A percentile compares a stretch with the other conserved stretches of the same genome.
Evolutionary conservation across 768 basidiomycete species (phyloP).

Genomic region (Suillus ampliporus): DNA sequence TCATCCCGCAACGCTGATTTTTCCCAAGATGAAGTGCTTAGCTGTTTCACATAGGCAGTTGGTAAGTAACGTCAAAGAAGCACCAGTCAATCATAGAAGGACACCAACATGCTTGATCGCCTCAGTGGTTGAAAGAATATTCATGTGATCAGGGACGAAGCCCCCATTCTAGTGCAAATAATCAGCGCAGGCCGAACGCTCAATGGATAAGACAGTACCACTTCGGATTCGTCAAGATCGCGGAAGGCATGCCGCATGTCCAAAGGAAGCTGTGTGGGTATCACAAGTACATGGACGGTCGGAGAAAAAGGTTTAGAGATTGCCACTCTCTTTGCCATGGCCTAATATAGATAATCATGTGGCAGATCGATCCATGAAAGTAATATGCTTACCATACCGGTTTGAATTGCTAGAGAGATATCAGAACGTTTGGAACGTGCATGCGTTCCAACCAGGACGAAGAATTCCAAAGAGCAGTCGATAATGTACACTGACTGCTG

Average conservation of each 20-base stretch:
- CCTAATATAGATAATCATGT: conserved; percentile 41
- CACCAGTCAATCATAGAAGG: not conserved
- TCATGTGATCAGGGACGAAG: conserved; percentile 75
- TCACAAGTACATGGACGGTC: conserved; percentile 71
- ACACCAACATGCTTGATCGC: conserved; percentile 63
- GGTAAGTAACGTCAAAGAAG: not conserved
- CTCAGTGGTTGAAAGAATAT: conserved; percentile 62
- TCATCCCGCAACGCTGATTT: conserved; percentile 50
- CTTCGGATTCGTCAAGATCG: conserved; percentile 63
- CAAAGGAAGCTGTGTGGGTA: conserved; percentile 76
- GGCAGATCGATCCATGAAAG: not conserved
- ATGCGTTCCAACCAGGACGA: conserved; percentile 69
- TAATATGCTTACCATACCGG: conserved; percentile 54
- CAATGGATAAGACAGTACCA: conserved; percentile 49
- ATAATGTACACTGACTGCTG: conserved; percentile 63
- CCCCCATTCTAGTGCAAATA: conserved; percentile 50
- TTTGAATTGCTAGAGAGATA: conserved; percentile 64
- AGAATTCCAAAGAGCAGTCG: conserved; percentile 83
- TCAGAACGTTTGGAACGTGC: conserved; percentile 65
- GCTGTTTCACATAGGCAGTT: conserved; percentile 39
- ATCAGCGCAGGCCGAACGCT: not conserved
- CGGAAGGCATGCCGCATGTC: conserved; percentile 74
- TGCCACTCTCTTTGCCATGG: conserved; percentile 57
- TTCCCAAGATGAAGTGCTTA: conserved; percentile 60
- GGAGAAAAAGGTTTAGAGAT: conserved; percentile 68